Percentiles rank a stretch among this genome's conserved stretches.
Conservation (phyloP, 2,329 filamentous ascomycete genomes). For the Apiospora marii region DNA sequence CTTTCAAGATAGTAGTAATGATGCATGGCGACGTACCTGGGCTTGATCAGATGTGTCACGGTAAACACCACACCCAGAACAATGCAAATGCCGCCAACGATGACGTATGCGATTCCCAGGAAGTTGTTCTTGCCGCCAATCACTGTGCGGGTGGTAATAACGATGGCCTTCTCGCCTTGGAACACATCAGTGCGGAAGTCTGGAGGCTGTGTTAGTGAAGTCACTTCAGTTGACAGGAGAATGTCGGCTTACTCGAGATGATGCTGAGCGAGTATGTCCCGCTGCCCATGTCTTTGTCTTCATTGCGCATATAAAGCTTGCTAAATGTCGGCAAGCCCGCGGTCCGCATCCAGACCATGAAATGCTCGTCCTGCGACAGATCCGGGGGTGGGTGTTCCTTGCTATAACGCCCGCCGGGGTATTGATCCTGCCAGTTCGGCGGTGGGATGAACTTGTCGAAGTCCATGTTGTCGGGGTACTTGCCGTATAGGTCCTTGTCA, state of each 20-base stretch:
- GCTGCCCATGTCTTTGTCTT: slow-evolving; percentile 70
- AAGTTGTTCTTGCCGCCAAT: slow-evolving; percentile 97
- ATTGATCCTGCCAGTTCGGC: slow-evolving; percentile 81
- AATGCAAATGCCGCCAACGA: slow-evolving; percentile 92
- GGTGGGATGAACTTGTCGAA: slow-evolving; percentile 73
- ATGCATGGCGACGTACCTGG: slow-evolving; percentile 66
- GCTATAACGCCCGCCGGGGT: slow-evolving; percentile 75
- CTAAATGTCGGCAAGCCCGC: slow-evolving; percentile 93
- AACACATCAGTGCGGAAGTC: slow-evolving; percentile 83
- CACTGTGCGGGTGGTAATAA: slow-evolving; percentile 88
- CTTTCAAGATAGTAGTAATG: neutral
- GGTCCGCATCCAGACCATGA: slow-evolving; percentile 99
- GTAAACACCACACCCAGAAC: slow-evolving; percentile 89
- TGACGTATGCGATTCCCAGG: slow-evolving; percentile 93
- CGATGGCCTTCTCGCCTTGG: slow-evolving; percentile 86
- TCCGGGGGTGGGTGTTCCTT: slow-evolving; percentile 71
- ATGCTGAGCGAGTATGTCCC: slow-evolving; percentile 83
- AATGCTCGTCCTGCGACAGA: slow-evolving; percentile 78
- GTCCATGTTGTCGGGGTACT: slow-evolving; percentile 49
- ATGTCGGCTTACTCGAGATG: slow-evolving; percentile 70
- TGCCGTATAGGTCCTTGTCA: slow-evolving; percentile 81
- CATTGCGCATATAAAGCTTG: slow-evolving; percentile 89
- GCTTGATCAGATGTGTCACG: slow-evolving; percentile 87
- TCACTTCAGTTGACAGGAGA: neutral
- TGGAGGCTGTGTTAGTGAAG: slow-evolving; percentile 46